A percentile compares a stretch with the other conserved stretches of the same genome.
Evolutionary conservation across 2,329 filamentous ascomycete genomes (phyloP).

Genomic region (Paracamarosporium sp.): DNA sequence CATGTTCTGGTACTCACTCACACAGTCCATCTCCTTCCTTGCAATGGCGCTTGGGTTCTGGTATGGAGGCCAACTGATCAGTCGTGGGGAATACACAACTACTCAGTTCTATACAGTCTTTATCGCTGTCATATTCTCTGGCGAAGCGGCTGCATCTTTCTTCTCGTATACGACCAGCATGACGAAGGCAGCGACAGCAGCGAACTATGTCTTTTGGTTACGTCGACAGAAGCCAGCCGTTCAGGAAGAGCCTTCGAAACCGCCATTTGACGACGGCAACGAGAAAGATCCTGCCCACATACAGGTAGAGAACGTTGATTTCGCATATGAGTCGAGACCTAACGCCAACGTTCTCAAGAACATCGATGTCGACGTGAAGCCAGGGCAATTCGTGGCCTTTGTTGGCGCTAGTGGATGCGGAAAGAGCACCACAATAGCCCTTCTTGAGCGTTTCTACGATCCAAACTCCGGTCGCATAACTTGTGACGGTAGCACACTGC

Average conservation of each 20-base stretch:
- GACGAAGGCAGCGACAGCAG: constrained; percentile 92
- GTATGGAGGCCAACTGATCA: constrained; percentile 46
- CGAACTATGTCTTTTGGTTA: constrained; percentile 60
- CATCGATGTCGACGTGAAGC: constrained; percentile 71
- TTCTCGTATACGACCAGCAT: constrained; percentile 96
- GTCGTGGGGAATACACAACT: constrained; percentile 62
- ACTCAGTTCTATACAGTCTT: constrained; percentile 96
- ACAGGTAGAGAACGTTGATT: constrained; percentile 70
- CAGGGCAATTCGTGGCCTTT: constrained; percentile 83
- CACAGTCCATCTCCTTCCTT: constrained; percentile 73
- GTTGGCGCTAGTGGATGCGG: constrained; percentile 93
- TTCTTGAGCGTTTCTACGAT: constrained; percentile 95
- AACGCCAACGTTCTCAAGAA: constrained; percentile 80
- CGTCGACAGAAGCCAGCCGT: constrained; percentile 47
- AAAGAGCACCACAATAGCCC: constrained; percentile 89
- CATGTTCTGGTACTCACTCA: constrained; percentile 81
- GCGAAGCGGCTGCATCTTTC: constrained; percentile 87
- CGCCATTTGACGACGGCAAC: constrained; percentile 39
- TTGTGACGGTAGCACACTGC: constrained; percentile 81
- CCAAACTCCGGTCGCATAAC: constrained; percentile 79
- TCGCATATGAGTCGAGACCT: constrained; percentile 81
- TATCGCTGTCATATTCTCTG: constrained; percentile 82
- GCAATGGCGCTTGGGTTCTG: constrained; percentile 45
- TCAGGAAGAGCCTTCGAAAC: constrained; percentile 41
- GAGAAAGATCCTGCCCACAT: constrained; percentile 42